Percentiles rank a stretch among this genome's conserved stretches.
Evolutionary conservation across 2,329 filamentous ascomycete genomes (phyloP).

Genomic region (Onygenales sp.): DNA sequence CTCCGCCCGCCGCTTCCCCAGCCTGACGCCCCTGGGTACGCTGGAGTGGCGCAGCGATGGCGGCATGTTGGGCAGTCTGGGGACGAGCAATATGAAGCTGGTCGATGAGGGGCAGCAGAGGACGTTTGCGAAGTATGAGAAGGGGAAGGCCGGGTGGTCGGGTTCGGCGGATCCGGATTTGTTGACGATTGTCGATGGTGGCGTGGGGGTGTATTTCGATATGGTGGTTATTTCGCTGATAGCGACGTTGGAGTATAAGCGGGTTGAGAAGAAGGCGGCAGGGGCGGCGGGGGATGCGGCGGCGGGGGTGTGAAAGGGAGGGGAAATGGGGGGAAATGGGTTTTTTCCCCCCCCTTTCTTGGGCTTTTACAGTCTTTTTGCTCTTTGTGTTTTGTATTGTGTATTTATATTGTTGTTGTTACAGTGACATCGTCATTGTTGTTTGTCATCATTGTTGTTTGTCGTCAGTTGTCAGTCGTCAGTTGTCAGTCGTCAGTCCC

Average conservation of each 20-base stretch:
- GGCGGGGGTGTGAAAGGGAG: no score
- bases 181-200: constrained; percentile 5
- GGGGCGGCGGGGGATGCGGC: not conserved
- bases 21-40: constrained; percentile 7
- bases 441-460: no score
- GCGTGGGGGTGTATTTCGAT: constrained; percentile 7
- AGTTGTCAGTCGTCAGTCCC: no score
- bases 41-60: constrained; percentile 11
- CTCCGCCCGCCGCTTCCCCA: constrained; percentile 6
- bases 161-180: constrained; percentile 2
- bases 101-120: constrained; percentile 5
- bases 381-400: no score
- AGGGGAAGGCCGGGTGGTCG: constrained; percentile 1
- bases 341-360: no score
- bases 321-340: no score
- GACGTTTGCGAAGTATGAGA: constrained; percentile 10
- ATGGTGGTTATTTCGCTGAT: constrained; percentile 10
- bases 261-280: not conserved
- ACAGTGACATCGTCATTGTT: no score
- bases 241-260: constrained; percentile 9
- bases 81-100: constrained; percentile 8
- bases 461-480: no score
- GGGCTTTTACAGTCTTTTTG: no score
- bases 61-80: constrained; percentile 1
- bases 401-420: no score